Conservation (phyloP, 2,329 filamentous ascomycete genomes). For the Xylaria digitata region DNA sequence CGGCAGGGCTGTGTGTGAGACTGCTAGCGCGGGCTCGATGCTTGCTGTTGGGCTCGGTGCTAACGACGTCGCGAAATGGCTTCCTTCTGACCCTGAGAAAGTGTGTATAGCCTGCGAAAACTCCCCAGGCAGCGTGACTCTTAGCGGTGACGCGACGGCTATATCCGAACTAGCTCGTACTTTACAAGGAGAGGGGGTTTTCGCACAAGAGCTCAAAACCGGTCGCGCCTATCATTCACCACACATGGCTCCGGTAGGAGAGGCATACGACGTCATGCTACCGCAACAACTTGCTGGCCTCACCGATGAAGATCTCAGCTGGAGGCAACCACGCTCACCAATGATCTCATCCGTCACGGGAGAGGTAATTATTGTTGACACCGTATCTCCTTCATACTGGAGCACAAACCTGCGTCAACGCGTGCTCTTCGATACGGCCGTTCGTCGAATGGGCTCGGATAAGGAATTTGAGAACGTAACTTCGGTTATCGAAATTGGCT, state of each 20-base stretch:
- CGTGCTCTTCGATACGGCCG: slow-evolving; percentile 50
- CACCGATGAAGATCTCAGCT: slow-evolving; percentile 34
- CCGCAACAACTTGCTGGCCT: slow-evolving; percentile 28
- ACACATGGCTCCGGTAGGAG: slow-evolving; percentile 57
- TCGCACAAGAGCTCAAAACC: slow-evolving; percentile 59
- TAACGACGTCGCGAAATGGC: slow-evolving; percentile 41
- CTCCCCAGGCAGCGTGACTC: slow-evolving; percentile 56
- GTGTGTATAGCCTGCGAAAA: slow-evolving; percentile 54
- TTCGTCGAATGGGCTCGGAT: slow-evolving; percentile 53
- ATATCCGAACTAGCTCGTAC: slow-evolving; percentile 54
- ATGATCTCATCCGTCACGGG: slow-evolving; percentile 46
- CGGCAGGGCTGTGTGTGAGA: slow-evolving; percentile 36
- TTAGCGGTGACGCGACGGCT: slow-evolving; percentile 60
- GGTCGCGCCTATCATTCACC: slow-evolving; percentile 55
- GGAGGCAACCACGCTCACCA: slow-evolving; percentile 27
- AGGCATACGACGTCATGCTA: slow-evolving; percentile 38
- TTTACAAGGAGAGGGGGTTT: slow-evolving; percentile 57
- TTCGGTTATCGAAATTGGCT: slow-evolving; percentile 42
- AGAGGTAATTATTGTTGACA: slow-evolving; percentile 21
- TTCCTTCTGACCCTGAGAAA: slow-evolving; percentile 31
- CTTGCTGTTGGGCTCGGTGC: slow-evolving; percentile 49
- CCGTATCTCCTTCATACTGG: slow-evolving; percentile 42
- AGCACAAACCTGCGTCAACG: slow-evolving; percentile 42
- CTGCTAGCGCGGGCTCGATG: slow-evolving; percentile 45
- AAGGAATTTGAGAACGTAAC: slow-evolving; percentile 44